These are phyloP conservation scores for Globisporangium spiculum DNA, from an alignment of 352 stramenopile species.

Conservation along the genomic window DNA sequence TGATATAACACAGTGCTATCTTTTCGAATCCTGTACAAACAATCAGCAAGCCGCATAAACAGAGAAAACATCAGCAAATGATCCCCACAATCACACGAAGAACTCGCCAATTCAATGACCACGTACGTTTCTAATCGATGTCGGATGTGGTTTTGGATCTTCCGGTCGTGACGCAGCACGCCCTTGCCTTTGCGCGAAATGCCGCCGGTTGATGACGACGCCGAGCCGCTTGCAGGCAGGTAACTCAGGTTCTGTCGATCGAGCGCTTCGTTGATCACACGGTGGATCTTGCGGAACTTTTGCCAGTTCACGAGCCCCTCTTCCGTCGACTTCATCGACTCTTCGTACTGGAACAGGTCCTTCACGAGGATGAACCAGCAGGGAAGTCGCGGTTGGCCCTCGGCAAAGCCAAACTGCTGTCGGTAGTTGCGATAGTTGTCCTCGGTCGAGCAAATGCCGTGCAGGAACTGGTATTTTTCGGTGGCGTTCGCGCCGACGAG, in stretches of 20 bases:
- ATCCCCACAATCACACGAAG: background rate
- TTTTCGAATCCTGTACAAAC: constrained; percentile 69
- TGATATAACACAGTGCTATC: constrained; percentile 83
- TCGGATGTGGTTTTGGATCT: constrained; percentile 67
- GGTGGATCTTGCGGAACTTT: constrained; percentile 84
- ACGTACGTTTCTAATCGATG: constrained; percentile 86
- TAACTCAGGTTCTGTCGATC: constrained; percentile 82
- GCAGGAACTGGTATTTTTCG: constrained; percentile 82
- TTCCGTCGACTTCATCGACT: constrained; percentile 82
- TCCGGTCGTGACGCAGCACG: constrained; percentile 68
- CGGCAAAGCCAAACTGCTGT: constrained; percentile 70
- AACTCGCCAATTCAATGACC: background rate
- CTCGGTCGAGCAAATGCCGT: constrained; percentile 77
- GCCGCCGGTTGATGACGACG: constrained; percentile 25
- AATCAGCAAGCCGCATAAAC: constrained; percentile 11
- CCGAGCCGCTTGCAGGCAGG: constrained; percentile 39
- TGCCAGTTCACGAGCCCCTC: constrained; percentile 84
- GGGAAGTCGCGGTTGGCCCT: constrained; percentile 72
- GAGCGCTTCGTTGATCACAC: constrained; percentile 73
- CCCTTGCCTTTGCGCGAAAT: constrained; percentile 76
- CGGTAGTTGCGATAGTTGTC: constrained; percentile 87
- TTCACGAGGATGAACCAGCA: constrained; percentile 88
- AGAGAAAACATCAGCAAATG: background rate
- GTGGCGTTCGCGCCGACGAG: constrained; percentile 54
- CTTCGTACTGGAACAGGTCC: constrained; percentile 85